Base-by-base conservation (phyloP, 768 basidiomycete genomes). In the Tylopilus plumbeoviolaceoides region DNA sequence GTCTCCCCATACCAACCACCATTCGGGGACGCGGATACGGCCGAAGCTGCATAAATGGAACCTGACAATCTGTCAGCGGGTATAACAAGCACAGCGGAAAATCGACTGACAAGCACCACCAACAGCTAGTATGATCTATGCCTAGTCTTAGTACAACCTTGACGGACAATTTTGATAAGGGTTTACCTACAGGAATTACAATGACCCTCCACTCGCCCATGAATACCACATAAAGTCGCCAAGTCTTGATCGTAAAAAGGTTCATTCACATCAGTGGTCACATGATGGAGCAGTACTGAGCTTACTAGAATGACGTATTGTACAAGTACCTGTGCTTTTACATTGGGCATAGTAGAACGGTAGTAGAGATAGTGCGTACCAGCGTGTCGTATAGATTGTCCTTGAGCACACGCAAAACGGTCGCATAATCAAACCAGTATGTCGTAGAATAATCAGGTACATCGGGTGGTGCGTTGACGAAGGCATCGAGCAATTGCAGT, bases 201-300 rank as follows among this genome's bases (percentile, higher is more conserved):
- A 33, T 2, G 25, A 53, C 21, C 41, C 30, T 53, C 54, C 54
- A 39, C 5, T 48, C 18, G 9, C 15, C 9, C 41, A 33, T 11
- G 41, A 33, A 53, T 38, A 55, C 35, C 18, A 44, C 50, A 14
- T 48, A 47, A 36, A 55, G 42, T 31, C 51, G 20, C 46, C 46
- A 53, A 27, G 39, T 44, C 50, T 55, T 7, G 39, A 21, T 20
- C 21, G 20, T 30, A 7, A 17, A 30, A n/a, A 12, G 11, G 18
- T 4, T n/a, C 2, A 8, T 18, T n/a, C 2, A 12, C 14, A 17
- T 46, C 30, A 42, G 27, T 5, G 8, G 2, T 7, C 14, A n/a
- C 18, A 10, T 20, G 2, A 21, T 20, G 7, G 2, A 8, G 12
- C 30, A 3, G 17, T 30, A 3, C 47, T 6, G 20, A 28, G 36